phyloP scores from a whole-genome alignment of 2,329 filamentous ascomycete genomes.

The Aspergillus intermedius region DNA sequence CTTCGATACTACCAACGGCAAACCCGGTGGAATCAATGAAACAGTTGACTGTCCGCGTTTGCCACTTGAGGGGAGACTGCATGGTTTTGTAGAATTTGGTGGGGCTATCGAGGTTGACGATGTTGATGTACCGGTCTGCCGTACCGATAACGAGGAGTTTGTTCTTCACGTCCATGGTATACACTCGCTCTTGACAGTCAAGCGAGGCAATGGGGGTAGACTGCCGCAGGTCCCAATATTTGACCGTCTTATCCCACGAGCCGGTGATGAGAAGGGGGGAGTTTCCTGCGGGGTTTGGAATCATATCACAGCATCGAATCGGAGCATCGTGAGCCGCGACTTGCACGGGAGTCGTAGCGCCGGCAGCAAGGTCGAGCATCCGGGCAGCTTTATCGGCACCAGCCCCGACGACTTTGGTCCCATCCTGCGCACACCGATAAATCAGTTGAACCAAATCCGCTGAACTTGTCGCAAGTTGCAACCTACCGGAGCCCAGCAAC shows the following conservation, averaged over 20 bases:
- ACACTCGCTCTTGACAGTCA: slow-evolving; percentile 52
- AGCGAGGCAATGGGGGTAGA: slow-evolving; percentile 41
- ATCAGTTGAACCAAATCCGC: slow-evolving; percentile 2
- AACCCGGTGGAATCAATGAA: slow-evolving; percentile 89
- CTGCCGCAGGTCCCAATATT: slow-evolving; percentile 52
- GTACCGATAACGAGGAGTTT: slow-evolving; percentile 87
- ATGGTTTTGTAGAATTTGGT: slow-evolving; percentile 92
- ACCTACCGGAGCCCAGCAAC: slow-evolving; percentile 80
- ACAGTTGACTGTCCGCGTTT: slow-evolving; percentile 90
- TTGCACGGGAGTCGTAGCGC: slow-evolving; percentile 54
- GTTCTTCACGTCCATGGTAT: slow-evolving; percentile 85
- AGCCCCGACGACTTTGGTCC: slow-evolving; percentile 76
- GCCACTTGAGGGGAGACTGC: slow-evolving; percentile 95
- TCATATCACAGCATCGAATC: slow-evolving; percentile 71
- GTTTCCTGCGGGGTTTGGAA: slow-evolving; percentile 52
- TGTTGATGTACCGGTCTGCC: slow-evolving; percentile 92
- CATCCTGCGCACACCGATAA: slow-evolving; percentile 57
- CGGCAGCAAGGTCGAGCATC: slow-evolving; percentile 67
- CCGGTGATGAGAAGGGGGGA: slow-evolving; percentile 84
- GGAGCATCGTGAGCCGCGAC: slow-evolving; percentile 80
- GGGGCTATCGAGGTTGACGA: slow-evolving; percentile 84
- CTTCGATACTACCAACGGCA: slow-evolving; percentile 93
- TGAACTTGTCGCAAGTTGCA: slow-evolving; percentile 3
- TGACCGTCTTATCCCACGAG: slow-evolving; percentile 54
- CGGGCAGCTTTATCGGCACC: slow-evolving; percentile 88